A percentile compares a stretch with the other conserved stretches of the same genome.
phyloP scores from a whole-genome alignment of 768 basidiomycete genomes.

The Kwoniella dendrophila region DNA sequence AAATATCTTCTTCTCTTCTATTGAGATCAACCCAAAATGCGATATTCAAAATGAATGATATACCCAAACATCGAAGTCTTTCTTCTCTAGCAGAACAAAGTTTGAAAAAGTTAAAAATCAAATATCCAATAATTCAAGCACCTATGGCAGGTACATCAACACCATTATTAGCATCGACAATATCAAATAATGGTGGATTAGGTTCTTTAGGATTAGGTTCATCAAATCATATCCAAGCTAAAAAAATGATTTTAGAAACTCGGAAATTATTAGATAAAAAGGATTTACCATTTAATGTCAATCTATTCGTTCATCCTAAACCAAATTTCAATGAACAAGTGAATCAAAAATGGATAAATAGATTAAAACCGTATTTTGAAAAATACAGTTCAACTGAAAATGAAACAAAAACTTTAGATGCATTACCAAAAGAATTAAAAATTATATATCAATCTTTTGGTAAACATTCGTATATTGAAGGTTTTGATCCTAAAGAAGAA shows the following conservation, averaged over 20 bases:
- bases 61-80: too few relatives aligned
- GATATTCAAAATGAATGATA: too few relatives aligned
- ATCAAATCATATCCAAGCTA: constrained; percentile 20
- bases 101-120: constrained; percentile 34
- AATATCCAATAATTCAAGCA: constrained; percentile 45
- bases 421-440: constrained; percentile 21
- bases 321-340: constrained; percentile 3
- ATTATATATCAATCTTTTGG: constrained; percentile 41
- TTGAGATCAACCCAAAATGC: too few relatives aligned
- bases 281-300: constrained; percentile 38
- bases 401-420: too few relatives aligned
- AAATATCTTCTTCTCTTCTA: too few relatives aligned
- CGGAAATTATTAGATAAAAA: constrained; percentile 18
- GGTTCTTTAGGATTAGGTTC: constrained; percentile 46
- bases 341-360: constrained; percentile 31
- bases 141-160: constrained; percentile 53
- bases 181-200: constrained; percentile 47
- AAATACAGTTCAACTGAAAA: too few relatives aligned
- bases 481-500: too few relatives aligned
- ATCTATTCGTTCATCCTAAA: constrained; percentile 41
- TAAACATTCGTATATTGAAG: constrained; percentile 35
- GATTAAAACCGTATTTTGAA: constrained; percentile 26
- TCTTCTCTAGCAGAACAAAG: too few relatives aligned
- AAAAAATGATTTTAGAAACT: constrained; percentile 30
- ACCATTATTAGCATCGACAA: constrained; percentile 43